Conservation (phyloP, 768 basidiomycete genomes). For the Boletus rex-veris region DNA sequence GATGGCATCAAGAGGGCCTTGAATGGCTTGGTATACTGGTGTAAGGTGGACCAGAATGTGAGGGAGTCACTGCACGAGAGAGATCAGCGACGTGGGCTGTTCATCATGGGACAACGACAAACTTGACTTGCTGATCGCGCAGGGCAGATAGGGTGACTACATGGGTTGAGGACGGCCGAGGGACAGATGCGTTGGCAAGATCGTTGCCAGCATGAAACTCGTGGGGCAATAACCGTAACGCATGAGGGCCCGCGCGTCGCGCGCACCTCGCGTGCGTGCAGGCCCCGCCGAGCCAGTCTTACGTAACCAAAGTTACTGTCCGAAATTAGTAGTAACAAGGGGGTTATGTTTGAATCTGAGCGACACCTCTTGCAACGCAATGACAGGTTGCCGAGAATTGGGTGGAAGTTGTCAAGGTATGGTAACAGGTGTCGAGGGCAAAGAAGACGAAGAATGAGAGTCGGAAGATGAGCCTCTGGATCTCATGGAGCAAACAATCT, state of each 20-base stretch:
- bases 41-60: slow-evolving; percentile 43
- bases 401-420: slow-evolving; percentile 15
- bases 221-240: too few relatives aligned
- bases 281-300: too few relatives aligned
- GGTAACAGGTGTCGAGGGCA: slow-evolving; percentile 21
- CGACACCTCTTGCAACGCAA: slow-evolving; percentile 23
- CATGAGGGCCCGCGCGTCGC: too few relatives aligned
- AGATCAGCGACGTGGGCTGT: slow-evolving; percentile 32
- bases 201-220: too few relatives aligned
- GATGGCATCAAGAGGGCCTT: slow-evolving; percentile 59
- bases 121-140: slow-evolving; percentile 43
- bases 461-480: slow-evolving; percentile 25
- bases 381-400: slow-evolving; percentile 17
- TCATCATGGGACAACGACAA: slow-evolving; percentile 21
- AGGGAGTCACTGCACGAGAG: slow-evolving; percentile 32
- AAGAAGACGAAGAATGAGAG: slow-evolving; percentile 27
- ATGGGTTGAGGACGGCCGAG: too few relatives aligned
- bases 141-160: slow-evolving; percentile 76
- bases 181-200: too few relatives aligned
- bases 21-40: slow-evolving; percentile 61
- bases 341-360: slow-evolving; percentile 6
- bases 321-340: too few relatives aligned
- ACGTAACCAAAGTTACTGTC: too few relatives aligned
- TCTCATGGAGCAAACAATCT: slow-evolving; percentile 2
- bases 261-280: too few relatives aligned